Base-by-base conservation (phyloP, 805 yeast genomes). In the Candida tibetensis region DNA sequence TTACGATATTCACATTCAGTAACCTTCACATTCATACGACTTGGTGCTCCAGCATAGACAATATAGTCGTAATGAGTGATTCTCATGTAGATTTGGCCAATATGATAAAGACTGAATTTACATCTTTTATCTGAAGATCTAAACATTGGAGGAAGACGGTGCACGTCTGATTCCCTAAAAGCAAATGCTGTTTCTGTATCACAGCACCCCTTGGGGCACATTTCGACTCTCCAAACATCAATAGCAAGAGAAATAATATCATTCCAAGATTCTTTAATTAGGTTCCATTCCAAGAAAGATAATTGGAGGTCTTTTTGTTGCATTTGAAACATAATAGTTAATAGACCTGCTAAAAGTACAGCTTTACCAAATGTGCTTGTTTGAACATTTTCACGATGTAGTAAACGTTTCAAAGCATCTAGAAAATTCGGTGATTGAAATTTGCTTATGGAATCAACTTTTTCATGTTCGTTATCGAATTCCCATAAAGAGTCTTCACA, bases 401-500 rank as follows among this genome's bases (percentile, higher is more conserved):
- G 40, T 7, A 59, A 33, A 23, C 45, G 51, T 17, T 50, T 47
- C 22, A 58, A 41, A 1, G 60, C 58, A n/a, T 35, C 48, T 26
- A 53, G 38, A 27, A 57, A 55, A 34, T 51, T 54, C 6, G 56
- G 59, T 7, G 61, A 47, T 37, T 42, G 43, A 12, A 44, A 42
- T 25, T 38, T 42, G 16, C 26, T 17, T 8, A 42, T 22, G 5
- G 48, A 37, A 14, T 43, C 51, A 15, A 38, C 21, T 34, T 45
- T 45, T 18, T 39, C 41, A 16, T 37, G 29, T 19, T 42, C 36
- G 31, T 48, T 54, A 23, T 49, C 57, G 34, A 49, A 52, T 31
- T 56, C 61, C 64, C 64, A 58, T n/a, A 41, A 22, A 13, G 31
- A 46, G 28, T 59, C 64, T 21, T 58, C 61, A 41, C 62, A 58